A percentile compares a stretch with the other conserved stretches of the same genome.
Evolutionary conservation across 129 eudicot species (phyloP).

Genomic region (Lactuca saligna): DNA sequence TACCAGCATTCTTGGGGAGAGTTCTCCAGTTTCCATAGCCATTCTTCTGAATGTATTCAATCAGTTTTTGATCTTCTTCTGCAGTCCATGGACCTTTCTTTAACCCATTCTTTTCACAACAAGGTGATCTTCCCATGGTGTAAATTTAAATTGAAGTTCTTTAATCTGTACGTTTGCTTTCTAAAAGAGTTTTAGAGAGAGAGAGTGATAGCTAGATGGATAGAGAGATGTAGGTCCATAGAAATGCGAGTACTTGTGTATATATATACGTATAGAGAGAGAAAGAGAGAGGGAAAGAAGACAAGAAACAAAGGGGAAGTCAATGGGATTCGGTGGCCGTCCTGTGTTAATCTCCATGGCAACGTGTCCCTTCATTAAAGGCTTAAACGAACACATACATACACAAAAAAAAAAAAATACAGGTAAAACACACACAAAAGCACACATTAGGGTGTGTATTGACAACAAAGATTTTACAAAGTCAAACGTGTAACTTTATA

Average conservation of each 20-base stretch:
- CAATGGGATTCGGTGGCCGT: slow-evolving; percentile 87
- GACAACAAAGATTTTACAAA: slow-evolving; percentile 6
- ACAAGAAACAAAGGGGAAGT: slow-evolving; percentile 43
- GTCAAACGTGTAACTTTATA: slow-evolving; percentile 32
- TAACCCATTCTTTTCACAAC: slow-evolving; percentile 81
- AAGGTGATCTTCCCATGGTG: slow-evolving; percentile 88
- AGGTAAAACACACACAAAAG: slow-evolving; percentile 20
- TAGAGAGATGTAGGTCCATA: slow-evolving; percentile 47
- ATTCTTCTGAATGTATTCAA: slow-evolving; percentile 66
- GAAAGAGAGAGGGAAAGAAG: slow-evolving; percentile 11
- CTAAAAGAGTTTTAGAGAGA: background rate
- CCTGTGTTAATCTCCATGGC: slow-evolving; percentile 61
- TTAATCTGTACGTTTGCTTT: background rate
- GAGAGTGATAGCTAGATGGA: slow-evolving; percentile 8
- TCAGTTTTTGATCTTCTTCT: slow-evolving; percentile 83
- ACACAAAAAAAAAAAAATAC: slow-evolving; percentile 10
- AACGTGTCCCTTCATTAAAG: slow-evolving; percentile 72
- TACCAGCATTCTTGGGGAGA: slow-evolving; percentile 92
- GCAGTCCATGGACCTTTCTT: slow-evolving; percentile 94
- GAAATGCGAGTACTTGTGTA: slow-evolving; percentile 24
- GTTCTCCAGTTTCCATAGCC: slow-evolving; percentile 93
- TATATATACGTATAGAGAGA: slow-evolving; percentile 16
- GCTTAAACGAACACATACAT: background rate
- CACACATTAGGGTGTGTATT: slow-evolving; percentile 24
- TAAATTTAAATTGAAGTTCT: background rate